phyloP scores from a whole-genome alignment of 2,329 filamentous ascomycete species.

The Neonectria coccinea region DNA sequence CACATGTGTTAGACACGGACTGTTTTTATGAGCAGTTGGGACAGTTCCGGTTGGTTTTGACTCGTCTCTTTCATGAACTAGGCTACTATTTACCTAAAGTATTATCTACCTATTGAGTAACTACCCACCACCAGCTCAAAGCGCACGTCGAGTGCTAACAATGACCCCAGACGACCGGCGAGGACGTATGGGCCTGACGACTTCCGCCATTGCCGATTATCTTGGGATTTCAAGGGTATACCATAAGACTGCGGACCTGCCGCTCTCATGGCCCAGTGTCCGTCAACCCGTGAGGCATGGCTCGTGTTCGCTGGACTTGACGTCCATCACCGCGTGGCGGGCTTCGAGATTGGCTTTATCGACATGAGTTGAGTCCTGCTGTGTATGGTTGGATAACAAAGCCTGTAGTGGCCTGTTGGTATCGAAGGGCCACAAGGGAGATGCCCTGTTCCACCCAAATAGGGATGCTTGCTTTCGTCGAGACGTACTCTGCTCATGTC shows the following conservation, averaged over 20 bases:
- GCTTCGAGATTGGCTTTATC: not conserved
- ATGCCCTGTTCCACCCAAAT: not conserved
- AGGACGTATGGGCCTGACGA: not conserved
- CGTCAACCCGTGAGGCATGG: not conserved
- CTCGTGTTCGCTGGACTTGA: not conserved
- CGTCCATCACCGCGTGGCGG: not conserved
- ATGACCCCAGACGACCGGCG: not conserved
- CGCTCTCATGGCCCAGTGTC: not conserved
- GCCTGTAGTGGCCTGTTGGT: not conserved
- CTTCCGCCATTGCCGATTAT: not conserved
- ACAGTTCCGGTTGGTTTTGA: not conserved
- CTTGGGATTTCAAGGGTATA: not conserved
- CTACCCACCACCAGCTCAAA: not conserved
- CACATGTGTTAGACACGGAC: no score
- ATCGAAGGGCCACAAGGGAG: not conserved
- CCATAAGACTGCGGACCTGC: slow-evolving; percentile 4
- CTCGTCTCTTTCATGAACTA: slow-evolving; percentile 13
- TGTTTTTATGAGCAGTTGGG: no score
- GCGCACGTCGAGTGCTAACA: not conserved
- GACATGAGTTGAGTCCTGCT: not conserved
- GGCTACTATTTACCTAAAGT: slow-evolving; percentile 6
- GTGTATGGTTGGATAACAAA: not conserved
- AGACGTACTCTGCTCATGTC: slow-evolving; percentile 29
- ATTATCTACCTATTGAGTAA: slow-evolving; percentile 3
- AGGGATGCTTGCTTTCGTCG: slow-evolving; percentile 3